These are phyloP conservation scores for Eucalyptus marginata DNA, from an alignment of 345 rosid genomes.

Conservation along the genomic window DNA sequence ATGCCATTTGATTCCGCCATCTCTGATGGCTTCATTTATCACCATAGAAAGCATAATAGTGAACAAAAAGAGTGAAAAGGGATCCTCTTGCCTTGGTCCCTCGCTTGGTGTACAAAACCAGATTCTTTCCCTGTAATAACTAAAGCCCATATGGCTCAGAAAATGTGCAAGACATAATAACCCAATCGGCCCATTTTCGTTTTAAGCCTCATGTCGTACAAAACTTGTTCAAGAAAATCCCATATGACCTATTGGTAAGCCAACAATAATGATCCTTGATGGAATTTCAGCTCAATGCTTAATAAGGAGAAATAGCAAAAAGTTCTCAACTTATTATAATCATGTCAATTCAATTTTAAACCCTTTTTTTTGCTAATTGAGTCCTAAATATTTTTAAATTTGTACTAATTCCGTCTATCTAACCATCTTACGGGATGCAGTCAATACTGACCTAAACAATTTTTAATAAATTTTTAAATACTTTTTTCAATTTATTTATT, in stretches of 20 bases:
- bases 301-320: background rate
- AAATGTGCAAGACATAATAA: background rate
- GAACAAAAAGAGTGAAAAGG: background rate
- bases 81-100: background rate
- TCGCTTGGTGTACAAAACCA: background rate
- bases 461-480: too few species aligned
- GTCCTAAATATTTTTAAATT: too few species aligned
- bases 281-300: background rate
- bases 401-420: rapidly evolving
- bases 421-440: rapidly evolving
- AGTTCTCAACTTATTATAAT: rapidly evolving
- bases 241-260: background rate
- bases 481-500: too few species aligned
- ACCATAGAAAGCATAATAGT: background rate
- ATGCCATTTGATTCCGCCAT: background rate
- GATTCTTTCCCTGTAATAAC: background rate
- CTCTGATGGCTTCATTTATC: background rate
- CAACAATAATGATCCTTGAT: background rate
- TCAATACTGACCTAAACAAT: rapidly evolving
- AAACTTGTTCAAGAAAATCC: background rate
- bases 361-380: rapidly evolving
- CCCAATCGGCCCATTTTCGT: background rate
- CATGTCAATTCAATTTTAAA: rapidly evolving
- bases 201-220: background rate
- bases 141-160: background rate